phyloP scores from a whole-genome alignment of 352 stramenopile species.

The Phytophthora tubulina region DNA sequence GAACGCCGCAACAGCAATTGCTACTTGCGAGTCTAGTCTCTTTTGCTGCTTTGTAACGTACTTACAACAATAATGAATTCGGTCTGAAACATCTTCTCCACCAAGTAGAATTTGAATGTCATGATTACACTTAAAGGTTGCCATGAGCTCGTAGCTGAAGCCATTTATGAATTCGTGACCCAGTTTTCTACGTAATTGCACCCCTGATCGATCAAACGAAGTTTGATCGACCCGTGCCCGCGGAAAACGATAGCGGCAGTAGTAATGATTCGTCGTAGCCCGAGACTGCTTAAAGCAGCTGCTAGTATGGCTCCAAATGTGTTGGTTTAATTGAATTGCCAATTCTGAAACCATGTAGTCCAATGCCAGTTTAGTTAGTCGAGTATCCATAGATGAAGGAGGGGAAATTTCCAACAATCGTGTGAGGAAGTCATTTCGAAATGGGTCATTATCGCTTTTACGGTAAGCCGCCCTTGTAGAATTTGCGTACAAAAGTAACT shows the following conservation, averaged over 20 bases:
- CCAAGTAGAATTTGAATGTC: background rate
- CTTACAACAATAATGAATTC: slow-evolving; percentile 24
- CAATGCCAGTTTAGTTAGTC: background rate
- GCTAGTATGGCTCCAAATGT: too few relatives aligned
- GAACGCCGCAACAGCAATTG: slow-evolving; percentile 6
- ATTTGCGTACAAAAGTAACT: background rate
- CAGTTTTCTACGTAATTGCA: background rate
- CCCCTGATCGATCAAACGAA: background rate
- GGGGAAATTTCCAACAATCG: background rate
- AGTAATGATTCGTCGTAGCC: background rate
- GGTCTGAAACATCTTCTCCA: background rate
- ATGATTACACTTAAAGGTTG: background rate
- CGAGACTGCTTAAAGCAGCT: slow-evolving; percentile 2
- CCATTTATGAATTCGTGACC: slow-evolving; percentile 13
- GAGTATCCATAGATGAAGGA: background rate
- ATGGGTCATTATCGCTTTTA: slow-evolving; percentile 11
- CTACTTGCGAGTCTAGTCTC: background rate
- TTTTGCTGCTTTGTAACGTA: slow-evolving; percentile 20
- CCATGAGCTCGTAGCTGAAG: slow-evolving; percentile 15
- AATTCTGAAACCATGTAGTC: slow-evolving; percentile 15
- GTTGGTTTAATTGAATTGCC: slow-evolving; percentile 1
- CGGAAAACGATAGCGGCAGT: slow-evolving; percentile 11
- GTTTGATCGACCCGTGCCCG: background rate
- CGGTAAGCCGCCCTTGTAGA: background rate
- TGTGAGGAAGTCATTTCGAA: background rate